phyloP scores from a whole-genome alignment of 2,329 filamentous ascomycete species.

The Colletotrichum caudatum region DNA sequence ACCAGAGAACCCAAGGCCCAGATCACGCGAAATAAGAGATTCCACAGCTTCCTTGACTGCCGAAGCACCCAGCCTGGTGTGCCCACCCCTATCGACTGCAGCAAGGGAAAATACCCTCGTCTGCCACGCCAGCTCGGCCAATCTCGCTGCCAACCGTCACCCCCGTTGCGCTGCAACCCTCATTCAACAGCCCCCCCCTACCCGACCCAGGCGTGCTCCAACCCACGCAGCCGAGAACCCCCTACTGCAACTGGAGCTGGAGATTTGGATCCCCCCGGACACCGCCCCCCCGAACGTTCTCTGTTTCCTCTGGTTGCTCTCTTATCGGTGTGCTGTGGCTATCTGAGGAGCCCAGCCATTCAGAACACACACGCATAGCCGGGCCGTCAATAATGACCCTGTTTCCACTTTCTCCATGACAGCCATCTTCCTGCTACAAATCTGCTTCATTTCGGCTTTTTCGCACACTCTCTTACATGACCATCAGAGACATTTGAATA shows the following conservation, averaged over 20 bases:
- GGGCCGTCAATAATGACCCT: conserved; percentile 42
- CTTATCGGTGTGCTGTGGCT: conserved; percentile 28
- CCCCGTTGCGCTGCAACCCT: conserved; percentile 41
- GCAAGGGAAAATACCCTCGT: conserved; percentile 35
- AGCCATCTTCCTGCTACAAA: conserved; percentile 57
- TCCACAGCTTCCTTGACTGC: conserved; percentile 30
- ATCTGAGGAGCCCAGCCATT: conserved; percentile 30
- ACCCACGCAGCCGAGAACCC: conserved; percentile 21
- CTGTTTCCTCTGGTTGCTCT: conserved; percentile 20
- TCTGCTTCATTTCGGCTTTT: conserved; percentile 61
- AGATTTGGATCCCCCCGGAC: conserved; percentile 29
- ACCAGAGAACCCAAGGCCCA: conserved; percentile 2
- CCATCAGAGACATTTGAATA: conserved; percentile 55
- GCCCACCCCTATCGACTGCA: conserved; percentile 36
- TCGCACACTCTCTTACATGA: conserved; percentile 60
- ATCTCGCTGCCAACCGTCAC: conserved; percentile 41
- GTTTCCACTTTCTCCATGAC: conserved; percentile 57
- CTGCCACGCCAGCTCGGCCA: conserved; percentile 40
- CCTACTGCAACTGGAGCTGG: conserved; percentile 27
- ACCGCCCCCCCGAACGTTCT: conserved; percentile 27
- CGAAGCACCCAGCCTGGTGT: conserved; percentile 7
- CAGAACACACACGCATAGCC: conserved; percentile 31
- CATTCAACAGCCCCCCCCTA: conserved; percentile 36
- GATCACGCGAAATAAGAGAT: conserved; percentile 39
- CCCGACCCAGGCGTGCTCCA: conserved; percentile 36